Base-by-base conservation (phyloP, 73 alveolate genomes). In the Paramecium sexaurelia region DNA sequence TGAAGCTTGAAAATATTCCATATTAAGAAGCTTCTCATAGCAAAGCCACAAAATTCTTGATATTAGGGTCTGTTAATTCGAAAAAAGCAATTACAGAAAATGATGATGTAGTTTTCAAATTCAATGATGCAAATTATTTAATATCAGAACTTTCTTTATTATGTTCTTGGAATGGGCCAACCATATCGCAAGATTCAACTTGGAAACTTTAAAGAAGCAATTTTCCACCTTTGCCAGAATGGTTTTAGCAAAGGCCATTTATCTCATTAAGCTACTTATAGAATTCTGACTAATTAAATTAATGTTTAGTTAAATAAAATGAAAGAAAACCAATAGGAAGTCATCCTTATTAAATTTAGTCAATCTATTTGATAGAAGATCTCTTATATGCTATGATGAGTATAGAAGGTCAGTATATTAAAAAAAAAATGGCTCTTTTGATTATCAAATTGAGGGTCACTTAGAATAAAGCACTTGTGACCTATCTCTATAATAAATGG, bases 401-500 rank as follows among this genome's bases (percentile, higher is more conserved):
- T 0, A 91, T 97, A 66, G 99, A 97, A 94, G 99, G 99, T 17
- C 95, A 89, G 57, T 97, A 96, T 93, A 96, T 97, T 0, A 95
- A 96, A 78, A 96, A 89, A 90, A 61, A 67, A 92, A 71, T 15
- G 95, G 92, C 4, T 94, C 94, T 6, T 88, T 68, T 43, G 87
- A 68, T 7, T 88, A 88, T 68, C 41, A 39, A 94, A 98, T 97
- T 33, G 99, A 97, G 85, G 99, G 99, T 8, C 95, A 97, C 82
- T 86, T 96, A 35, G 98, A 97, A 84, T 92, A 97, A 82, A 96
- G 99, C 3, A 96, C 99, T 6, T 97, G 99, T 90, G 99, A 97
- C 85, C 96, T 97, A 51, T 97, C 99, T 20, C 85, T 97, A 67
- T 92, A 95, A 85, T 95, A 95, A 92, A 85, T 97, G 75, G 95